Base-by-base conservation (phyloP, 2,329 filamentous ascomycete genomes). In the Colletotrichum caudatum region DNA sequence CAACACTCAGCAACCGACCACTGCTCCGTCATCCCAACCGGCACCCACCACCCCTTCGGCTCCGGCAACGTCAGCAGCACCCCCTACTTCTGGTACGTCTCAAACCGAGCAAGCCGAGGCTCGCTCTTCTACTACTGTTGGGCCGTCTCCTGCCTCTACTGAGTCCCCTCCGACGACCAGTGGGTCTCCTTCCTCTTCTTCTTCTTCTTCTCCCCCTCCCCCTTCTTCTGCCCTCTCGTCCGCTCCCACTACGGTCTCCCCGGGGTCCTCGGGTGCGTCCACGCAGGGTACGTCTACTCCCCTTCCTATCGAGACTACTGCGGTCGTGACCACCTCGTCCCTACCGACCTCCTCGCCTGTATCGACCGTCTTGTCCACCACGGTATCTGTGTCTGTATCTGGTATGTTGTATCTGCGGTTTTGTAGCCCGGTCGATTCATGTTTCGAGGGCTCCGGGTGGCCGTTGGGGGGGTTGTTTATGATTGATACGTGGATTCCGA, bases 51-150 rank as follows among this genome's bases (percentile, higher is more conserved):
- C 70, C 44, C 62, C 76, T 50, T 64, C 71, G 66, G 76, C 78
- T 75, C 78, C 74, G 75, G 77, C 78, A 23, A 75, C 64, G 23
- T 60, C 72, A 73, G 74, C 77, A 77, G 76, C 76, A 74, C 71
- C 77, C 71, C 75, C 79, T 74, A 76, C 76, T 75, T 74, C 78
- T 74, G 73, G 73, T 74, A 74, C 73, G 73, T 74, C 71, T 56
- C 67, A 69, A 66, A 64, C 73, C 57, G 61, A 69, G 65, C 57
- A 66, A 62, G 71, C 69, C 58, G 66, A 74, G 69, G 75, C 76
- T 54, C 60, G 77, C 41, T 65, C 76, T 75, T 73, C 75, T 68
- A 69, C 75, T 68, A 69, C 76, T 76, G 79, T 76, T 80, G 70
- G 56, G 61, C 78, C 75, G 78, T 82, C 76, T 41, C 69, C 76